phyloP scores from a whole-genome alignment of 129 eudicot genomes.

The Tagetes patula region DNA sequence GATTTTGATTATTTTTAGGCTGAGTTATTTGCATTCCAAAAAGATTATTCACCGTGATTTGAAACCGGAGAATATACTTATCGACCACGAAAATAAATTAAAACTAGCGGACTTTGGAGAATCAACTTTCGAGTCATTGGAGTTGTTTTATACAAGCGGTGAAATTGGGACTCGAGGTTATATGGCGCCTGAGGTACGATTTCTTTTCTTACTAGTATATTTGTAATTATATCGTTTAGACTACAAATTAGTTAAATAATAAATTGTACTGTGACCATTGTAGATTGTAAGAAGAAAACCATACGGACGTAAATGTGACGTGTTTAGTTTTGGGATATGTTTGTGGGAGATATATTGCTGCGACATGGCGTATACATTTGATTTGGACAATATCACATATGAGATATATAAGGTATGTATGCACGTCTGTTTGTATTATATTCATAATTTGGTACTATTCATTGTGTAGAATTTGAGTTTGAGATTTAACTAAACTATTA shows the following conservation, averaged over 20 bases:
- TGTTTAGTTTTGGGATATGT: constrained; percentile 50
- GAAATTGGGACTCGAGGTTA: constrained; percentile 55
- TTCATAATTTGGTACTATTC: not conserved
- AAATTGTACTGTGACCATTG: not conserved
- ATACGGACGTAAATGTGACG: constrained; percentile 43
- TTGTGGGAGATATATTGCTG: constrained; percentile 57
- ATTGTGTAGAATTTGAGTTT: not conserved
- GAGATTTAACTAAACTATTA: not conserved
- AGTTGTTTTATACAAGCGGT: constrained; percentile 35
- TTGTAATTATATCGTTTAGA: not conserved
- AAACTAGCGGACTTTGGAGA: constrained; percentile 43
- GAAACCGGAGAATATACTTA: constrained; percentile 48
- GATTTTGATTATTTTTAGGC: constrained; percentile 17
- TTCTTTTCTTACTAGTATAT: not conserved
- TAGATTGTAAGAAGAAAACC: constrained; percentile 36
- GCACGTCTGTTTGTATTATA: not conserved
- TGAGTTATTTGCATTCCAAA: constrained; percentile 51
- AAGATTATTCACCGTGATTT: constrained; percentile 55
- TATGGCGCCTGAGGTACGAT: constrained; percentile 64
- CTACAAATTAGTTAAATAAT: not conserved
- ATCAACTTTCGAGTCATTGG: constrained; percentile 39
- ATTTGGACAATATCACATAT: constrained; percentile 29
- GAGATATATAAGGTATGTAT: constrained; percentile 35
- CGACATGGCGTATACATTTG: constrained; percentile 38
- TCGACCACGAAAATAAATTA: constrained; percentile 33